A percentile compares a stretch with the other conserved stretches of the same genome.
These are phyloP conservation scores for Vaccinium vitisidaea DNA, from an alignment of 148 eudicot species.

Conservation along the genomic window DNA sequence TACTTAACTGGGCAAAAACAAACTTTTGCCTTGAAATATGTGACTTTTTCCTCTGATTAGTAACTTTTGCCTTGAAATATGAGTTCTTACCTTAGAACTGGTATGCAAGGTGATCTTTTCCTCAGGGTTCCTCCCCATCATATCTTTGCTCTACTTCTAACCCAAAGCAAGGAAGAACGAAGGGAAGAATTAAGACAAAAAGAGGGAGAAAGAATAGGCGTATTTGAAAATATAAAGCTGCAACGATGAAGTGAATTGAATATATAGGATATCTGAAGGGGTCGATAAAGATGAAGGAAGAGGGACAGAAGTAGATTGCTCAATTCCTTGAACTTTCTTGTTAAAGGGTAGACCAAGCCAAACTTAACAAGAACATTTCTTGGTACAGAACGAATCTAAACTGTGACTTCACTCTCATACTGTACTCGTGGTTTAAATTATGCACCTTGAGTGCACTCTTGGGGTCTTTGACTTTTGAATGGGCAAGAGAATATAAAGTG, in stretches of 20 bases:
- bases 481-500: neutral
- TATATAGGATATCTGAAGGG: neutral
- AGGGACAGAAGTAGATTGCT: neutral
- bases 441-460: neutral
- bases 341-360: constrained; percentile 26
- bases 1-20: neutral
- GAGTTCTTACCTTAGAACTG: constrained; percentile 30
- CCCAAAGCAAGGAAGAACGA: neutral
- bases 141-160: neutral
- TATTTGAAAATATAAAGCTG: neutral
- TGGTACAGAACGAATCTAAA: constrained; percentile 7
- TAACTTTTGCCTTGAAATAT: neutral
- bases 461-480: constrained; percentile 3
- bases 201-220: neutral
- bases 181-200: neutral
- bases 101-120: constrained; percentile 21
- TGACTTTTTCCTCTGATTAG: neutral
- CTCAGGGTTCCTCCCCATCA: constrained; percentile 37
- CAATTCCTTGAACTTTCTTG: neutral
- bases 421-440: constrained; percentile 17
- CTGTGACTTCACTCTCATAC: constrained; percentile 11
- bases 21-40: neutral
- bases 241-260: neutral
- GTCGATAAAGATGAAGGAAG: neutral
- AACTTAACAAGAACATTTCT: constrained; percentile 10